Conservation (phyloP, 192 early-diverging fungal species). For the Chytriomyces confervae region DNA sequence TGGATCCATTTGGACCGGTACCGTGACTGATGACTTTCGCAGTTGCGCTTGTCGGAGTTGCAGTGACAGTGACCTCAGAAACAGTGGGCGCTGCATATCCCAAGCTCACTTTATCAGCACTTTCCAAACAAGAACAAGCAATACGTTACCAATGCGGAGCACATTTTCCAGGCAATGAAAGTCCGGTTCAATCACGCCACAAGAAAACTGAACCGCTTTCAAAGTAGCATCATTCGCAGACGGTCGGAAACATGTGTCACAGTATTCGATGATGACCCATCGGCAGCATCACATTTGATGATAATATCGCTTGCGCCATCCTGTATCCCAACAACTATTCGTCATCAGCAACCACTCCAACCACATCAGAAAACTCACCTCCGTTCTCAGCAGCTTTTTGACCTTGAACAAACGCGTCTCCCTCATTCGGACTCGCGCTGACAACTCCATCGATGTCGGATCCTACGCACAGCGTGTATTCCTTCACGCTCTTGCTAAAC, state of each 20-base stretch:
- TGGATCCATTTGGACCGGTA: neutral
- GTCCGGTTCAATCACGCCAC: constrained; percentile 40
- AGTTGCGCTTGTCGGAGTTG: constrained; percentile 17
- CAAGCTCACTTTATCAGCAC: neutral
- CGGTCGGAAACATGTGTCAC: constrained; percentile 42
- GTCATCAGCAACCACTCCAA: neutral
- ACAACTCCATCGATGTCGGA: constrained; percentile 46
- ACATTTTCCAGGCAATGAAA: constrained; percentile 48
- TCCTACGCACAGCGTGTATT: constrained; percentile 36
- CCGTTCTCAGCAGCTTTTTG: constrained; percentile 41
- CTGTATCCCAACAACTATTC: constrained; percentile 33
- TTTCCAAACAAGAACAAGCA: neutral
- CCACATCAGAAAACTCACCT: constrained; percentile 11
- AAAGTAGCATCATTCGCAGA: constrained; percentile 47
- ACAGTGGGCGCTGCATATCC: neutral
- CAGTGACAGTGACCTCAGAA: neutral
- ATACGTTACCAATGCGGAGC: constrained; percentile 38
- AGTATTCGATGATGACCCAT: constrained; percentile 48
- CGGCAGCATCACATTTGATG: constrained; percentile 57
- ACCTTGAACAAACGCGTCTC: constrained; percentile 56
- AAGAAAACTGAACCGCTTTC: constrained; percentile 34
- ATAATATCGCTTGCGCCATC: constrained; percentile 44
- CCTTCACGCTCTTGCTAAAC: constrained; percentile 36
- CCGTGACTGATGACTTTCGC: constrained; percentile 1
- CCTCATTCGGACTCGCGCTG: constrained; percentile 43